Evolutionary conservation across 2,329 filamentous ascomycete species (phyloP).

Genomic region (Pyrenochaeta sp.): DNA sequence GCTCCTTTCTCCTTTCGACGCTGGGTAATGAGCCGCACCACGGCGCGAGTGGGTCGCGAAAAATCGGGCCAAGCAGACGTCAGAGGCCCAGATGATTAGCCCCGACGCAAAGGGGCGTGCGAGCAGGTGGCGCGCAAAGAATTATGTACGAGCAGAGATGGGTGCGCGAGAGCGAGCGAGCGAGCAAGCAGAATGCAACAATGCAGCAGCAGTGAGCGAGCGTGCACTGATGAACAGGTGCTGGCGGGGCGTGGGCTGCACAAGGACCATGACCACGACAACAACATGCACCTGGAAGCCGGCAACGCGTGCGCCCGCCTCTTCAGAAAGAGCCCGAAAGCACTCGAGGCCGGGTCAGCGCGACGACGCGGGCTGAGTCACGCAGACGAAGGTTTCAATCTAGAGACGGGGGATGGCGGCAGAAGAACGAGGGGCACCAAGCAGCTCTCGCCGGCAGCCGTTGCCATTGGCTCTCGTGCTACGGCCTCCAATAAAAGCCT

Average conservation of each 20-base stretch:
- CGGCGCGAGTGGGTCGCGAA: slow-evolving; percentile 31
- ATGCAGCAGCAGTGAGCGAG: not conserved
- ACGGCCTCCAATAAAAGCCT: slow-evolving; percentile 4
- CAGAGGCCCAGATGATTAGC: slow-evolving; percentile 14
- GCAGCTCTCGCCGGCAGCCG: not conserved
- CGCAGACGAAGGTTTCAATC: slow-evolving; percentile 2
- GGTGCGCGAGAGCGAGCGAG: not conserved
- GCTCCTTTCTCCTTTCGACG: slow-evolving; percentile 34
- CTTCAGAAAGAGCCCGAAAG: not conserved
- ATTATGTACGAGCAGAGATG: too few species aligned
- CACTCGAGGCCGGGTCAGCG: not conserved
- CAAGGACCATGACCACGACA: too few species aligned
- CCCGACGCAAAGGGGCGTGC: slow-evolving; percentile 1
- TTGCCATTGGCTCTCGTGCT: not conserved
- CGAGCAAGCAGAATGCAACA: not conserved
- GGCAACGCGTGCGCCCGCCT: slow-evolving; percentile 1
- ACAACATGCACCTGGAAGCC: too few species aligned
- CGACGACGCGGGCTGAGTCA: slow-evolving; percentile 8
- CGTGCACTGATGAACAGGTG: not conserved
- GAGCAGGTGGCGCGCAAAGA: too few species aligned
- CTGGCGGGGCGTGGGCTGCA: too few species aligned
- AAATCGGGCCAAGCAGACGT: slow-evolving; percentile 21
- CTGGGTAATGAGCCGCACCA: slow-evolving; percentile 27
- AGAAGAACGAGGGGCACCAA: not conserved
- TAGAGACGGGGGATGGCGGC: not conserved